phyloP scores from a whole-genome alignment of 1,139 yeast species.

The Meyerozyma smithsonii region DNA sequence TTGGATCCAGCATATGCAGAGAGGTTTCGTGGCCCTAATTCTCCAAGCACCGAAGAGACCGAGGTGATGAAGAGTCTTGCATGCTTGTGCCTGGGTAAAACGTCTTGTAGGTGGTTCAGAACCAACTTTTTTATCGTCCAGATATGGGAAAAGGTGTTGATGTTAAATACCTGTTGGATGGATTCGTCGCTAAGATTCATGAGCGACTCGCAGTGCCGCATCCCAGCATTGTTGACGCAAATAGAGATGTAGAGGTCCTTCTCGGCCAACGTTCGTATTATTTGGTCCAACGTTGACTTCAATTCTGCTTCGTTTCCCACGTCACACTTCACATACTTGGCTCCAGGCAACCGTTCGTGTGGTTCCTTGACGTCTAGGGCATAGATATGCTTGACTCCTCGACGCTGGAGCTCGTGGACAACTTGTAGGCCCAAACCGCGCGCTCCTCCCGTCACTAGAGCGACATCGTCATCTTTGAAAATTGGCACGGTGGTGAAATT shows the following conservation, averaged over 20 bases:
- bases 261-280: conserved; percentile 24
- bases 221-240: conserved; percentile 73
- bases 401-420: conserved; percentile 26
- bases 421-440: conserved; percentile 54
- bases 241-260: conserved; percentile 40
- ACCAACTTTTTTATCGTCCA: conserved; percentile 44
- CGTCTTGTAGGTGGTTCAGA: conserved; percentile 17
- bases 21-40: conserved; percentile 64
- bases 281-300: conserved; percentile 13
- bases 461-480: conserved; percentile 23
- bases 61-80: conserved; percentile 50
- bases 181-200: conserved; percentile 27
- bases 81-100: conserved; percentile 10
- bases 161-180: conserved; percentile 37
- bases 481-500: not conserved
- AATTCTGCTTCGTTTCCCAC: conserved; percentile 35
- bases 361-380: conserved; percentile 46
- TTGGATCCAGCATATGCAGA: conserved; percentile 65
- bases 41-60: conserved; percentile 67
- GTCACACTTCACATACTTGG: conserved; percentile 44
- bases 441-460: conserved; percentile 64
- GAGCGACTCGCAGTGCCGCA: conserved; percentile 47
- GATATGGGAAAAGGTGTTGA: conserved; percentile 57
- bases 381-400: conserved; percentile 33
- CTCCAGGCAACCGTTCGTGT: conserved; percentile 10